phyloP scores from a whole-genome alignment of 257 asterid species.

The Gentiana dahurica region DNA sequence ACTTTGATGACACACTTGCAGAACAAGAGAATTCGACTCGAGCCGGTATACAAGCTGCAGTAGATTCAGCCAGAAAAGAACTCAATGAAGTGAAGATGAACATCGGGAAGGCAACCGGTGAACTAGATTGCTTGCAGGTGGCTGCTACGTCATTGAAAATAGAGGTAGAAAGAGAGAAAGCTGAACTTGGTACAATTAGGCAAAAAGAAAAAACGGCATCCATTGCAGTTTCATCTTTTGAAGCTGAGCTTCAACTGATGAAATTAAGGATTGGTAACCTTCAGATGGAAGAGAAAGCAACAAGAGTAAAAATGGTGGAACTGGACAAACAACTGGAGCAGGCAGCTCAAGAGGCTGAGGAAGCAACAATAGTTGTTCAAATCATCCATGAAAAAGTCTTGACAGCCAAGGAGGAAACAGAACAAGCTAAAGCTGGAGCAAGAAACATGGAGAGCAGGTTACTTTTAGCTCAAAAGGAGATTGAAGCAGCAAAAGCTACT shows the following conservation, averaged over 20 bases:
- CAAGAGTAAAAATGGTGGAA: slow-evolving; percentile 54
- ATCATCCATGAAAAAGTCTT: slow-evolving; percentile 47
- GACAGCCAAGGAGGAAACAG: slow-evolving; percentile 69
- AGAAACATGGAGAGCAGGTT: slow-evolving; percentile 54
- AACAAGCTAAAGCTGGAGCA: slow-evolving; percentile 59
- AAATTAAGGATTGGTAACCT: slow-evolving; percentile 45
- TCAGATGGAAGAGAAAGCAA: slow-evolving; percentile 60
- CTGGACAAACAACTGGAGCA: slow-evolving; percentile 66
- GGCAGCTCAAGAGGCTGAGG: slow-evolving; percentile 65
- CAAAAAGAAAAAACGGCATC: slow-evolving; percentile 92
- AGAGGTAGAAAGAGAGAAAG: slow-evolving; percentile 55
- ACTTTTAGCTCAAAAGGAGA: slow-evolving; percentile 75
- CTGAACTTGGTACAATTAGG: slow-evolving; percentile 40
- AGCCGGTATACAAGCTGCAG: slow-evolving; percentile 37
- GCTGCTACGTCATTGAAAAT: slow-evolving; percentile 55
- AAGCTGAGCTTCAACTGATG: slow-evolving; percentile 54
- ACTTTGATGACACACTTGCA: slow-evolving; percentile 18
- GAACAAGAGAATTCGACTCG: slow-evolving; percentile 43
- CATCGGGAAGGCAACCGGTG: slow-evolving; percentile 49
- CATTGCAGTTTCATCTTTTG: slow-evolving; percentile 69
- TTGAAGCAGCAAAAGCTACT: slow-evolving; percentile 81
- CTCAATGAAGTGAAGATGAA: slow-evolving; percentile 67
- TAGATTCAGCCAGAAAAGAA: slow-evolving; percentile 52
- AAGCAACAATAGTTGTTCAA: slow-evolving; percentile 36
- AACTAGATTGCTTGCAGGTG: slow-evolving; percentile 54